Percentiles rank a stretch among this genome's conserved stretches.
Conservation (phyloP, 2,329 filamentous ascomycete species). For the Aspergillus tamarii region DNA sequence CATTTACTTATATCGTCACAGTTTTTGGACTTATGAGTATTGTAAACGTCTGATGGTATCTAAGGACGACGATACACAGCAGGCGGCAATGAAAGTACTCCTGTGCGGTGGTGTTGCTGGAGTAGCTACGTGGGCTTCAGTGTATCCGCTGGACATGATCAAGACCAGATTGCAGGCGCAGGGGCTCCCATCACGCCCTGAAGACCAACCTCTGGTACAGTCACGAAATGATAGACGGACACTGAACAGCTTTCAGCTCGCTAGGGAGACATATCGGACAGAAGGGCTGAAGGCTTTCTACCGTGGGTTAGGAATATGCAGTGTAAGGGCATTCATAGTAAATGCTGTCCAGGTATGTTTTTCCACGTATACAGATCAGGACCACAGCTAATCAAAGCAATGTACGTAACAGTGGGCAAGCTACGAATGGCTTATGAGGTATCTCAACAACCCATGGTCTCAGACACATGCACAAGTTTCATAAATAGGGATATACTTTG, state of each 20-base stretch:
- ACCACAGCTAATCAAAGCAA: slow-evolving; percentile 13
- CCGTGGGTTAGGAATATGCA: slow-evolving; percentile 77
- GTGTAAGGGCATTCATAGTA: slow-evolving; percentile 82
- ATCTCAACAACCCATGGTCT: slow-evolving; percentile 30
- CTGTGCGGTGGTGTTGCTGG: slow-evolving; percentile 87
- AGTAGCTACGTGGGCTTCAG: slow-evolving; percentile 82
- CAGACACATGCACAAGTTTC: slow-evolving; percentile 11
- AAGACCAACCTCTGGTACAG: slow-evolving; percentile 28
- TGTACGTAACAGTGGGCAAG: slow-evolving; percentile 69
- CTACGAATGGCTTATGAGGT: slow-evolving; percentile 83
- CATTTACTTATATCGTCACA: slow-evolving; percentile 30
- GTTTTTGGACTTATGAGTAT: slow-evolving; percentile 88
- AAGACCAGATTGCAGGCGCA: slow-evolving; percentile 92
- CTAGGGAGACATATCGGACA: slow-evolving; percentile 66
- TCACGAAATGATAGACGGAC: slow-evolving; percentile 22
- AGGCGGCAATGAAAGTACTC: slow-evolving; percentile 65
- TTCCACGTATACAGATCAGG: neutral
- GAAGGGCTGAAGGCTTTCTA: slow-evolving; percentile 70
- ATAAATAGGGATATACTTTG: slow-evolving; percentile 16
- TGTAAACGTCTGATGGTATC: slow-evolving; percentile 63
- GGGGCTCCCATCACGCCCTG: slow-evolving; percentile 33
- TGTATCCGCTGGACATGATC: slow-evolving; percentile 89
- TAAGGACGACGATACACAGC: slow-evolving; percentile 49
- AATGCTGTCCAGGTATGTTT: slow-evolving; percentile 73
- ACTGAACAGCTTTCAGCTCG: slow-evolving; percentile 64